phyloP scores from a whole-genome alignment of 352 stramenopile genomes.

The Thalassiosira tumida region DNA sequence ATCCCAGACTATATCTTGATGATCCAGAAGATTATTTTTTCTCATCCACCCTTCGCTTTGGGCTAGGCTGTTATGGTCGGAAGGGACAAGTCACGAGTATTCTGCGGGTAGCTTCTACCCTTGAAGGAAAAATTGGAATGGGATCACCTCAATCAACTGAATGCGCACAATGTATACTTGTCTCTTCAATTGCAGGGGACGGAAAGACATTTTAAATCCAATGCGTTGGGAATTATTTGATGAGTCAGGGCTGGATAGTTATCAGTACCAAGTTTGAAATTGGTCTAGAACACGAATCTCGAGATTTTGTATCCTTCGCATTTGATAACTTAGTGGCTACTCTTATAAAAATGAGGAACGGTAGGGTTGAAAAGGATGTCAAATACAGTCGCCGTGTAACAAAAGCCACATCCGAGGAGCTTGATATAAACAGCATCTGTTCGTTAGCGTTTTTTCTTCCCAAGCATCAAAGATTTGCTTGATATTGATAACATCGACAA shows the following conservation, averaged over 20 bases:
- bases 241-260: slow-evolving; percentile 7
- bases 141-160: too few relatives aligned
- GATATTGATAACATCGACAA: not conserved
- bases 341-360: not conserved
- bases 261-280: slow-evolving; percentile 3
- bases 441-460: not conserved
- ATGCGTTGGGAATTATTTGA: slow-evolving; percentile 8
- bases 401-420: not conserved
- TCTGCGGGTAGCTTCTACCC: not conserved
- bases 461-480: not conserved
- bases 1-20: slow-evolving; percentile 14
- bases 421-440: not conserved
- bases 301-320: not conserved
- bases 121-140: too few relatives aligned
- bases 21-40: not conserved
- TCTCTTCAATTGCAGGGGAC: not conserved
- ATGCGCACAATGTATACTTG: too few relatives aligned
- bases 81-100: not conserved
- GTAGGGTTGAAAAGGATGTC: not conserved
- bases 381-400: not conserved
- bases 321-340: not conserved
- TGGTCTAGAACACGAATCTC: not conserved
- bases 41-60: not conserved
- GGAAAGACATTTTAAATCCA: slow-evolving; percentile 4
- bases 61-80: slow-evolving; percentile 9